phyloP scores from a whole-genome alignment of 73 alveolate species.

The Paramecium sexaurelia region DNA sequence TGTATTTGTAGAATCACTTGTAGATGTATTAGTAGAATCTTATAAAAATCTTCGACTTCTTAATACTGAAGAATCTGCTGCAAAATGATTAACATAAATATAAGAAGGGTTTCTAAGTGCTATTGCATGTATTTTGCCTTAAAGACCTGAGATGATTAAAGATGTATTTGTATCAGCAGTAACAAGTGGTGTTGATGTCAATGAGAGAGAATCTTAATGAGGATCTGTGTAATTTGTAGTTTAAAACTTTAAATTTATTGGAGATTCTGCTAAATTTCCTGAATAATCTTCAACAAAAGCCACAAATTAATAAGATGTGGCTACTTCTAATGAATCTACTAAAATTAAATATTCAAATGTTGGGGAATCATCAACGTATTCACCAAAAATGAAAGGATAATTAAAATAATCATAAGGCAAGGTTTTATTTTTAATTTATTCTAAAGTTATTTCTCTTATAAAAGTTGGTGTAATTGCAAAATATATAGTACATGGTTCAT shows the following conservation, averaged over 20 bases:
- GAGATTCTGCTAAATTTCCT: conserved; percentile 25
- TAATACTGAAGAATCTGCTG: neutral
- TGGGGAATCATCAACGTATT: neutral
- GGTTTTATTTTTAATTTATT: neutral
- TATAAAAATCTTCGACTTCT: conserved; percentile 13
- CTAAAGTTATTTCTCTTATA: conserved; percentile 12
- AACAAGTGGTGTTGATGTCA: neutral
- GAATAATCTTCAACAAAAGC: conserved; percentile 47
- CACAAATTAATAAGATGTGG: neutral
- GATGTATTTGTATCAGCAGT: conserved; percentile 18
- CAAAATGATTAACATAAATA: neutral
- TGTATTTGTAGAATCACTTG: neutral
- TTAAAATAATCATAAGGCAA: conserved; percentile 51
- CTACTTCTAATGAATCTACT: neutral
- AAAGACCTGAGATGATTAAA: neutral
- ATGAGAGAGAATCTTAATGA: neutral
- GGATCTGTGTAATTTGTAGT: conserved; percentile 7
- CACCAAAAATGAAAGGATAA: conserved; percentile 23
- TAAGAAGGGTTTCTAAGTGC: neutral
- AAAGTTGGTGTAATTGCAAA: neutral
- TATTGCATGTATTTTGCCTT: neutral
- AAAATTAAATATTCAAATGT: neutral
- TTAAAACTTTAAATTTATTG: neutral
- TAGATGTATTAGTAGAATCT: neutral
- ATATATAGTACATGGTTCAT: conserved; percentile 17